These are phyloP conservation scores for Guillardia theta DNA, from an alignment of 78 protist genomes.

Conservation along the genomic window DNA sequence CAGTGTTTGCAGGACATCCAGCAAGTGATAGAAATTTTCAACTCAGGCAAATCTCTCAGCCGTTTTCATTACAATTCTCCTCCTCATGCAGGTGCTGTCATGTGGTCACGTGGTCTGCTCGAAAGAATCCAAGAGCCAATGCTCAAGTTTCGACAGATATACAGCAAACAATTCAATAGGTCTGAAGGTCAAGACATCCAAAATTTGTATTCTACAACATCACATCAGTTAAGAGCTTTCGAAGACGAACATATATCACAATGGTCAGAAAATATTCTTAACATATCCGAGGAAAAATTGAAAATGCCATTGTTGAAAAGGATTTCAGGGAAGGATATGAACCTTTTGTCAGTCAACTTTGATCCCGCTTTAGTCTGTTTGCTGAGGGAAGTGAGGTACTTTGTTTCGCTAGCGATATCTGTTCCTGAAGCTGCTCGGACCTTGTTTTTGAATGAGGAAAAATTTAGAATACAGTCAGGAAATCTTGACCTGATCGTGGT, in stretches of 20 bases:
- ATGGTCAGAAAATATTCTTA: neutral
- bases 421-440: conserved; percentile 18
- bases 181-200: neutral
- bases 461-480: conserved; percentile 42
- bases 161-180: neutral
- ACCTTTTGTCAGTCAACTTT: conserved; percentile 67
- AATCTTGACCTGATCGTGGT: conserved; percentile 58
- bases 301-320: neutral
- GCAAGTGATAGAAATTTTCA: conserved; percentile 52
- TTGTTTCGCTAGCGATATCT: neutral
- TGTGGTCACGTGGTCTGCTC: conserved; percentile 51
- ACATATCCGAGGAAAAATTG: neutral
- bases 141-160: neutral
- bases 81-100: conserved; percentile 62
- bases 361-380: conserved; percentile 54
- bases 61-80: conserved; percentile 59
- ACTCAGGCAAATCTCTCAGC: neutral
- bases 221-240: neutral
- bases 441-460: neutral
- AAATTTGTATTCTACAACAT: neutral
- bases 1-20: conserved; percentile 53
- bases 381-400: conserved; percentile 75
- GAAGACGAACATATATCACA: neutral
- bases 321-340: neutral
- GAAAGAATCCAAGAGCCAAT: conserved; percentile 49